Conservation (phyloP, 2,329 filamentous ascomycete species). For the Alternaria dauci region DNA sequence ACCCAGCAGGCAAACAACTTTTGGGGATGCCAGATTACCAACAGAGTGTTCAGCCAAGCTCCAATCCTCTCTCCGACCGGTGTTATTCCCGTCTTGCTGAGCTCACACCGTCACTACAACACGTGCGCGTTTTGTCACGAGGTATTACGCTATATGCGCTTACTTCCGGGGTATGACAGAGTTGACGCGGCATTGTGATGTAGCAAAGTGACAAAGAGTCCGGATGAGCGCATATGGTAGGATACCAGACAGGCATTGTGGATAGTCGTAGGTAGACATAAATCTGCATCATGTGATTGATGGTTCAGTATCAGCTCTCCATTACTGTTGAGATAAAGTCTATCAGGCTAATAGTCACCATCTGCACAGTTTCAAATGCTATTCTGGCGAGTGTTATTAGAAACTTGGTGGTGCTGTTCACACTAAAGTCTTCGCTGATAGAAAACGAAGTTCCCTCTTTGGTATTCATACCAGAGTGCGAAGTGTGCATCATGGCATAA, state of each 20-base stretch:
- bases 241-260: not conserved
- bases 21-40: not conserved
- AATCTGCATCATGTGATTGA: not conserved
- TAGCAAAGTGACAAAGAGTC: not conserved
- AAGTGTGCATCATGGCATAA: not conserved
- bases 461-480: conserved; percentile 65
- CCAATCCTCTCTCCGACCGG: conserved; percentile 2
- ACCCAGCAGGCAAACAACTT: not conserved
- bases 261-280: not conserved
- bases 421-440: not conserved
- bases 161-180: not conserved
- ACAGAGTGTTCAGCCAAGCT: not conserved
- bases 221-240: not conserved
- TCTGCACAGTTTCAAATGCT: not conserved
- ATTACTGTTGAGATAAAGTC: not conserved
- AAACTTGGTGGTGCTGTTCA: not conserved
- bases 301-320: not conserved
- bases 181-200: not conserved
- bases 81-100: conserved; percentile 8
- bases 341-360: too few species aligned
- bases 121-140: not conserved
- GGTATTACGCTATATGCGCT: not conserved
- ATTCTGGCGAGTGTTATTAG: not conserved
- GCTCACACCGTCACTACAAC: conserved; percentile 4
- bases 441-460: conserved; percentile 61